Percentiles rank a stretch among this genome's conserved stretches.
Evolutionary conservation across 2,329 filamentous ascomycete genomes (phyloP).

Genomic region (Fusarium haematococcum): DNA sequence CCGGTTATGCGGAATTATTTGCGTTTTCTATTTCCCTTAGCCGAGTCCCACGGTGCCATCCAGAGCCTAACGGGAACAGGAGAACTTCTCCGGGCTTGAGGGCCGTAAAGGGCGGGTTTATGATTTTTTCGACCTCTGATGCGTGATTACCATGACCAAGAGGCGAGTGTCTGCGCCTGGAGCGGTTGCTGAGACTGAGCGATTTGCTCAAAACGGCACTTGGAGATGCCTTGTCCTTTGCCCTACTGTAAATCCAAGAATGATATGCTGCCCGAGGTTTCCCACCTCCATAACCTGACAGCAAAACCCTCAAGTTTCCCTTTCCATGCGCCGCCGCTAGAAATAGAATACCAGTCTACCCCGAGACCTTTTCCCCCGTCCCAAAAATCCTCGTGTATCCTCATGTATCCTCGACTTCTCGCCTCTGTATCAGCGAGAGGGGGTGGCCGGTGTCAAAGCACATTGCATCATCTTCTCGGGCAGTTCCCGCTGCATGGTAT

Average conservation of each 20-base stretch:
- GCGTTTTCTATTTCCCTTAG: background rate
- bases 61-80: background rate
- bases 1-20: background rate
- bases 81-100: background rate
- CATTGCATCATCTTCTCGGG: background rate
- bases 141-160: background rate
- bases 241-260: background rate
- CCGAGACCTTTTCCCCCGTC: background rate
- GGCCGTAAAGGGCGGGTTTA: background rate
- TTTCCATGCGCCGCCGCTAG: background rate
- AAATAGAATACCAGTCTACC: background rate
- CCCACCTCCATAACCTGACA: background rate
- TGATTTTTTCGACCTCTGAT: constrained; percentile 28
- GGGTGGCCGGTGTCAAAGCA: background rate
- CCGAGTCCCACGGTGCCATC: background rate
- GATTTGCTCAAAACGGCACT: background rate
- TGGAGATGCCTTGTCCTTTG: background rate
- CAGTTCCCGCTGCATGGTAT: background rate
- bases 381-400: background rate
- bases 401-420: background rate
- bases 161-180: too few relatives aligned
- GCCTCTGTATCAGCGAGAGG: background rate
- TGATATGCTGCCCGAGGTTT: background rate
- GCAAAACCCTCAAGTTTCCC: background rate
- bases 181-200: background rate